Conservation (phyloP, 73 alveolate species). For the Breviolum minutum region DNA sequence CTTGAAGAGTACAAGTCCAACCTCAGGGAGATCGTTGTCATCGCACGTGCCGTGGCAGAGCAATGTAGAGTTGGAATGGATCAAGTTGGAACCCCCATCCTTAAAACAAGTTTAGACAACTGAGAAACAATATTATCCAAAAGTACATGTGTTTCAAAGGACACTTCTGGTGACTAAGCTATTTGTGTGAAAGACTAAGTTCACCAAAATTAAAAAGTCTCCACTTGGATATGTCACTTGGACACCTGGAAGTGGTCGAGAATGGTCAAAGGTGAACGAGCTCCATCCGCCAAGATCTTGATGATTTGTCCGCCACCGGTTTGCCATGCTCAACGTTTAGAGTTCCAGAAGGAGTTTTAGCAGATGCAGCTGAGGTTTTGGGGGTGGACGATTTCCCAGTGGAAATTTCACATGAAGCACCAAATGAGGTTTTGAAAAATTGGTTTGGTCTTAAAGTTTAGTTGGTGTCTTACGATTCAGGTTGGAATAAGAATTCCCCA, state of each 20-base stretch:
- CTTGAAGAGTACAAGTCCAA: constrained; percentile 19
- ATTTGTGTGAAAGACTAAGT: no score
- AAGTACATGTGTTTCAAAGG: no score
- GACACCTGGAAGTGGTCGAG: background rate
- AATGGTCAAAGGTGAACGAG: background rate
- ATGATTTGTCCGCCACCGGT: constrained; percentile 28
- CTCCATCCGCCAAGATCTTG: constrained; percentile 19
- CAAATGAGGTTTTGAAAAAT: no score
- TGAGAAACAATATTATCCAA: background rate
- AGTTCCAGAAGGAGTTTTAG: constrained; percentile 22
- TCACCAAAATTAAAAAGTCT: no score
- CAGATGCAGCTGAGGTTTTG: no score
- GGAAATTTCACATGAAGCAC: no score
- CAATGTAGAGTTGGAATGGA: background rate
- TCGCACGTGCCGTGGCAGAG: background rate
- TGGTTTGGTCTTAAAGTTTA: no score
- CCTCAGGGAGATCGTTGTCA: constrained; percentile 40
- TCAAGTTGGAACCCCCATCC: background rate
- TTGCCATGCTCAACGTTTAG: constrained; percentile 5
- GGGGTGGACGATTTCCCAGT: no score
- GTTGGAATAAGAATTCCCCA: background rate
- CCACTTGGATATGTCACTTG: background rate
- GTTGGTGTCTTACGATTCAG: no score
- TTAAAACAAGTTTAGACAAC: background rate
- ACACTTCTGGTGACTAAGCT: no score